phyloP scores from a whole-genome alignment of 2,329 filamentous ascomycete genomes.

The Fonsecaea multimorphosa region DNA sequence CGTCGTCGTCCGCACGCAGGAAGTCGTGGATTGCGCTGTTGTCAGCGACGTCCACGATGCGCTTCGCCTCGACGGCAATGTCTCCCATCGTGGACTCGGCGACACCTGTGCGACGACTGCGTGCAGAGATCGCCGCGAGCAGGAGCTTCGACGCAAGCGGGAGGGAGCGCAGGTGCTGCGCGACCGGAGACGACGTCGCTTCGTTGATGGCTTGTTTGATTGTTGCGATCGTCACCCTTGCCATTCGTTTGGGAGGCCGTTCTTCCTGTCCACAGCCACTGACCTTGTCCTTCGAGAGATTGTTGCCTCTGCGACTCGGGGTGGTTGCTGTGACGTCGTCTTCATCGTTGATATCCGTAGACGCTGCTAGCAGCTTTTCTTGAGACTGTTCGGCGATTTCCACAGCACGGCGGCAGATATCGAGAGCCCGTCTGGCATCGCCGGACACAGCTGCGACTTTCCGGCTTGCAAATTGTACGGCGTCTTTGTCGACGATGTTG shows the following conservation, averaged over 20 bases:
- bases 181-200: slow-evolving; percentile 88
- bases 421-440: slow-evolving; percentile 87
- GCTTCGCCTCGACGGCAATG: slow-evolving; percentile 82
- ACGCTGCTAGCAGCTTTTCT: slow-evolving; percentile 51
- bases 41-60: slow-evolving; percentile 65
- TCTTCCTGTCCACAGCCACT: slow-evolving; percentile 1
- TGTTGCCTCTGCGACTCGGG: slow-evolving; percentile 47
- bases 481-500: slow-evolving; percentile 88
- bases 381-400: slow-evolving; percentile 85
- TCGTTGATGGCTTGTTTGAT: slow-evolving; percentile 95
- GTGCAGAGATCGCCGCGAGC: slow-evolving; percentile 78
- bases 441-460: slow-evolving; percentile 97
- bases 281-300: slow-evolving; percentile 35
- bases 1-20: slow-evolving; percentile 55
- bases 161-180: slow-evolving; percentile 83
- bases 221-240: slow-evolving; percentile 85
- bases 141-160: slow-evolving; percentile 84
- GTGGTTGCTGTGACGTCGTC: slow-evolving; percentile 46
- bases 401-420: slow-evolving; percentile 93
- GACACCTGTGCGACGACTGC: slow-evolving; percentile 81
- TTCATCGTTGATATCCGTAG: slow-evolving; percentile 43
- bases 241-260: slow-evolving; percentile 43
- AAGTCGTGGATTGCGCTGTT: slow-evolving; percentile 65
- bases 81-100: slow-evolving; percentile 88
- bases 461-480: slow-evolving; percentile 91